These are phyloP conservation scores for Solanum dulcamara DNA, from an alignment of 257 asterid genomes.

Conservation along the genomic window DNA sequence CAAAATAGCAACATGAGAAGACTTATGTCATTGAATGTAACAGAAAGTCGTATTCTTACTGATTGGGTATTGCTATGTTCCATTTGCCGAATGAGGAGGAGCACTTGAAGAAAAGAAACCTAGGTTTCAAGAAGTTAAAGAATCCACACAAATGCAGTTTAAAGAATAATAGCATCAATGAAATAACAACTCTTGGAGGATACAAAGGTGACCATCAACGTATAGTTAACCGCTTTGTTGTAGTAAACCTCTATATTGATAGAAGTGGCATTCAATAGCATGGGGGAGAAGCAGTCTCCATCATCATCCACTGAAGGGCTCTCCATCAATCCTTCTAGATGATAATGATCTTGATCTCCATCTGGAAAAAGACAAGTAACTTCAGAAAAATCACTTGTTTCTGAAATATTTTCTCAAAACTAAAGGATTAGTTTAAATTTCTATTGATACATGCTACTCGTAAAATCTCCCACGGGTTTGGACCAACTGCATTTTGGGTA, in stretches of 20 bases:
- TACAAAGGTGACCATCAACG: conserved; percentile 99
- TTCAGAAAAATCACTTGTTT: background rate
- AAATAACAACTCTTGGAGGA: conserved; percentile 39
- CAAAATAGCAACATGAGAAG: background rate
- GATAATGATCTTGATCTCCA: conserved; percentile 71
- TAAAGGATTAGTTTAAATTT: background rate
- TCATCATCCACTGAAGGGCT: conserved; percentile 97
- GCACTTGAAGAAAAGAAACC: conserved; percentile 92
- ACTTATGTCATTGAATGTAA: background rate
- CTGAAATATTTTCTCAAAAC: background rate
- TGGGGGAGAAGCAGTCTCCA: conserved; percentile 91
- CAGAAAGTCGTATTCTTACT: conserved; percentile 26
- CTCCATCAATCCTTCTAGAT: conserved; percentile 90
- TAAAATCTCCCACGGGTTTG: background rate
- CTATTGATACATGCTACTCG: background rate
- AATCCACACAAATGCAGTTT: conserved; percentile 23
- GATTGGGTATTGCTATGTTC: conserved; percentile 96
- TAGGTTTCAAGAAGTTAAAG: conserved; percentile 35
- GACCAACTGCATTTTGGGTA: background rate
- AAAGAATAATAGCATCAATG: background rate
- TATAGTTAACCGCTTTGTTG: conserved; percentile 90
- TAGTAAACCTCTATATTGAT: conserved; percentile 81
- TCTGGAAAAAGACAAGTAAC: conserved; percentile 30
- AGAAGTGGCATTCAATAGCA: conserved; percentile 84
- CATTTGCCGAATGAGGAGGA: conserved; percentile 89